phyloP scores from a whole-genome alignment of 2,329 filamentous ascomycete species.

The Fusarium subglutinans region DNA sequence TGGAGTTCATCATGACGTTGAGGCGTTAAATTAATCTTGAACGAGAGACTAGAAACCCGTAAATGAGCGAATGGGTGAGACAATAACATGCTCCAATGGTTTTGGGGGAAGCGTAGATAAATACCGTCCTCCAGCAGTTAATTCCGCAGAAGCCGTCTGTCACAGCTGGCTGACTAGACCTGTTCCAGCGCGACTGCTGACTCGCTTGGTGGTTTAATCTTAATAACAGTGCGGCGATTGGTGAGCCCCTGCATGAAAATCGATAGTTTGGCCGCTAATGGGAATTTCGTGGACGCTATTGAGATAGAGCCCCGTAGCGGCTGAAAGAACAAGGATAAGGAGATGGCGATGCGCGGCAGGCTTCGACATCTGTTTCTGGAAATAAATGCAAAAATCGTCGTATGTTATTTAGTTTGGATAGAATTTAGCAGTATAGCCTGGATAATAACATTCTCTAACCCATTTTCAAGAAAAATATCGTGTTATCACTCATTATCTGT shows the following conservation, averaged over 20 bases:
- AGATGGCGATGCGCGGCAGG: neutral
- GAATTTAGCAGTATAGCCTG: too few species aligned
- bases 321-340: neutral
- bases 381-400: neutral
- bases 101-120: neutral
- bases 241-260: neutral
- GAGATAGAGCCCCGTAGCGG: neutral
- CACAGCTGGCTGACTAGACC: neutral
- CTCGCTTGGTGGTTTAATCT: neutral
- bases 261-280: neutral
- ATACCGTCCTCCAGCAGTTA: neutral
- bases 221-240: neutral
- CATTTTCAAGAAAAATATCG: neutral
- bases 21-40: fast-evolving
- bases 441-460: too few species aligned
- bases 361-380: neutral
- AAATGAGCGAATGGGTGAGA: neutral
- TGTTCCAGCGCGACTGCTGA: fast-evolving
- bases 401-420: neutral
- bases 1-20: neutral
- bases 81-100: neutral
- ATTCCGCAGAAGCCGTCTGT: neutral
- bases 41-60: neutral
- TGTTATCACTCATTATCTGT: too few species aligned
- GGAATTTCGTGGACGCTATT: neutral